phyloP scores from a whole-genome alignment of 495 filamentous ascomycete genomes.

The Alectoria sarmentosa region DNA sequence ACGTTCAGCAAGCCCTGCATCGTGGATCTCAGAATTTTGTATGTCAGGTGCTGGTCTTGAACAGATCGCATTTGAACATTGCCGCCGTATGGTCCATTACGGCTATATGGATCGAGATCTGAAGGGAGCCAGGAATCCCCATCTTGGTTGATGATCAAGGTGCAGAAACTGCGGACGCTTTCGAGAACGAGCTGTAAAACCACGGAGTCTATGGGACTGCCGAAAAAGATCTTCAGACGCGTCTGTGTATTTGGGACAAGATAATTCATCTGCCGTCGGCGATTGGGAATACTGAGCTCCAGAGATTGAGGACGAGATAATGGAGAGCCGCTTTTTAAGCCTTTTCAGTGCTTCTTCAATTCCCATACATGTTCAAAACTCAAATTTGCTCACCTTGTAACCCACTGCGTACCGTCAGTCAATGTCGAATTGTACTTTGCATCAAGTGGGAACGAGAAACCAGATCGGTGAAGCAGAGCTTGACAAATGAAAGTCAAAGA shows the following conservation, averaged over 20 bases:
- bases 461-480: neutral
- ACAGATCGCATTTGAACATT: neutral
- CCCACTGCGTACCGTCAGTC: neutral
- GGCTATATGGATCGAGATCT: conserved; percentile 2
- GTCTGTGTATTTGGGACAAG: neutral
- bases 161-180: conserved; percentile 1
- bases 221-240: conserved; percentile 2
- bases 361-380: neutral
- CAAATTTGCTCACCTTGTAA: neutral
- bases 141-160: neutral
- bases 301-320: neutral
- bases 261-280: conserved; percentile 1
- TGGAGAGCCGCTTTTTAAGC: neutral
- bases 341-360: neutral
- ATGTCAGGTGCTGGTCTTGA: neutral
- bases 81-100: neutral
- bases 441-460: neutral
- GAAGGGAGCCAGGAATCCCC: neutral
- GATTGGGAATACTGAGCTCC: neutral
- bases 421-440: neutral
- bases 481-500: neutral
- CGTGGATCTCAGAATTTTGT: neutral
- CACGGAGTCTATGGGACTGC: neutral
- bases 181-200: neutral
- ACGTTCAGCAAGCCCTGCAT: conserved; percentile 6